Evolutionary conservation across 179 eudicot genomes (phyloP).

Genomic region (Spinacia oleracea): DNA sequence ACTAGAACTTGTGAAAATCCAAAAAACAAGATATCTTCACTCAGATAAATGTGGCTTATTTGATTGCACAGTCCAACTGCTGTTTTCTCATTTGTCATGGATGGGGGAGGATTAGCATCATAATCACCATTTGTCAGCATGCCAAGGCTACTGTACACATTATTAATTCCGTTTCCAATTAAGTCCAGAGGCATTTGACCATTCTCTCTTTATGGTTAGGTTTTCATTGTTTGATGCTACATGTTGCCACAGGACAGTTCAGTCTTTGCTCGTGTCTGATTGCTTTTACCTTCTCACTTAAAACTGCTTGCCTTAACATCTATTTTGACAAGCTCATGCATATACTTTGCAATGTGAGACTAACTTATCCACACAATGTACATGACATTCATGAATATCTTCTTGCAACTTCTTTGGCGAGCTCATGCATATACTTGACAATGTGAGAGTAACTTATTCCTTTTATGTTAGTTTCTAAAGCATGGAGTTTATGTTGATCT

Average conservation of each 20-base stretch:
- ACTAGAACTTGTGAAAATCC: background rate
- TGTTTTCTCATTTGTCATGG: background rate
- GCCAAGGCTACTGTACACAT: background rate
- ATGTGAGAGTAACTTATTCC: background rate
- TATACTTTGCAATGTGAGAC: no score
- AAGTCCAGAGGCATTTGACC: background rate
- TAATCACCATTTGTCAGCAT: background rate
- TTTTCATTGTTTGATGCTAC: background rate
- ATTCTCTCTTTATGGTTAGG: background rate
- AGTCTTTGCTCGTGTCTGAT: background rate
- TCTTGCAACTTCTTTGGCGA: background rate
- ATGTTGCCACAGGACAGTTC: background rate
- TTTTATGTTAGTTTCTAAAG: background rate
- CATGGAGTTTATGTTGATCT: background rate
- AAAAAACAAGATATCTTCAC: background rate
- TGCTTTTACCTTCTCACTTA: background rate
- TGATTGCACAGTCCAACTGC: background rate
- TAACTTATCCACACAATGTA: no score
- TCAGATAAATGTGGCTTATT: background rate
- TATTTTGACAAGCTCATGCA: background rate
- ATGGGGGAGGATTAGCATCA: background rate
- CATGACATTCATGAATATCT: no score
- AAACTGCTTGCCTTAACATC: background rate
- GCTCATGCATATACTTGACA: background rate
- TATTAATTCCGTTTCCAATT: background rate